Evolutionary conservation across 2,329 filamentous ascomycete genomes (phyloP).

Genomic region (Nemania serpens): DNA sequence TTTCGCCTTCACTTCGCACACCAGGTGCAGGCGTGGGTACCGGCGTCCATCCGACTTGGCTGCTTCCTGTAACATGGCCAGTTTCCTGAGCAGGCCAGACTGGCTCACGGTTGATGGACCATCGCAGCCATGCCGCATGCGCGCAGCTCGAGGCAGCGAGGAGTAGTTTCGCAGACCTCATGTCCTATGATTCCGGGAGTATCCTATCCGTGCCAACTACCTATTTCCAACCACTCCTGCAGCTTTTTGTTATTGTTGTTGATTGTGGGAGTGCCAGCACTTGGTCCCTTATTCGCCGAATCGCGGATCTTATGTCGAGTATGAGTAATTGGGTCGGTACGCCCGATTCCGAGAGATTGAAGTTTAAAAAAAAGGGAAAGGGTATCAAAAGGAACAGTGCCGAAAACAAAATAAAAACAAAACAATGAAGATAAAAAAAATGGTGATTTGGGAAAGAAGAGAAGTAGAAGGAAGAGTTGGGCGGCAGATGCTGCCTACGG

Average conservation of each 20-base stretch:
- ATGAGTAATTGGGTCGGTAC: background rate
- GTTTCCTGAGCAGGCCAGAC: constrained; percentile 33
- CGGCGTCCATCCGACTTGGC: constrained; percentile 33
- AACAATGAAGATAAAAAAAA: constrained; percentile 8
- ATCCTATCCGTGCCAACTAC: background rate
- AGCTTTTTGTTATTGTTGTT: background rate
- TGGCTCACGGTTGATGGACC: constrained; percentile 29
- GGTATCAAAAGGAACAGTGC: constrained; percentile 3
- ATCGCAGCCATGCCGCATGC: constrained; percentile 33
- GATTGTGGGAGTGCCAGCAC: constrained; percentile 21
- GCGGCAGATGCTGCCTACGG: constrained; percentile 14
- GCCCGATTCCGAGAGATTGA: background rate
- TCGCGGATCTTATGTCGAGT: background rate
- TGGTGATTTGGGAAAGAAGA: constrained; percentile 5
- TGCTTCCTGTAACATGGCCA: background rate
- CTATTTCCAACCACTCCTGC: background rate
- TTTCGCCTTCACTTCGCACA: constrained; percentile 21
- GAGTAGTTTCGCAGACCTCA: constrained; percentile 28
- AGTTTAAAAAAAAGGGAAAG: constrained; percentile 7
- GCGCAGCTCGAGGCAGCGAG: constrained; percentile 26
- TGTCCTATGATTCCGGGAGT: constrained; percentile 7
- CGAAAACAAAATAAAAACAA: constrained; percentile 11
- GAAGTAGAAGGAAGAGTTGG: constrained; percentile 4
- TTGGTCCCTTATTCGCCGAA: constrained; percentile 2
- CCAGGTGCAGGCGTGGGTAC: constrained; percentile 35